Percentiles rank a stretch among this genome's conserved stretches.
Conservation (phyloP, 2,329 filamentous ascomycete genomes). For the Penicillium decumbens region DNA sequence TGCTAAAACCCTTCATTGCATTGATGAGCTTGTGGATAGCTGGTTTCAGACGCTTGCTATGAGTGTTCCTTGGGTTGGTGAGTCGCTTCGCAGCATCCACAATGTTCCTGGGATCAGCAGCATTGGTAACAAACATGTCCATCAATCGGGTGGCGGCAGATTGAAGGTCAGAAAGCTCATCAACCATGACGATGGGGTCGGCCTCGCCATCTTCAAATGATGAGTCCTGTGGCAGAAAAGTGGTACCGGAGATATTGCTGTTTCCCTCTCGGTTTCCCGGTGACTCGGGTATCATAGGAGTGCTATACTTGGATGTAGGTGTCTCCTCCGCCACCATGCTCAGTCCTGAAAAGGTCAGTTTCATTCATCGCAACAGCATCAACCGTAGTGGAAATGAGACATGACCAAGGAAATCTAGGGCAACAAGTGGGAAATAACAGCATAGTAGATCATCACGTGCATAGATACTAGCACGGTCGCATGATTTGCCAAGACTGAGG, state of each 20-base stretch:
- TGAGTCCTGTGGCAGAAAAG: slow-evolving; percentile 28
- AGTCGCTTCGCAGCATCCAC: slow-evolving; percentile 29
- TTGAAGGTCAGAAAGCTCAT: slow-evolving; percentile 39
- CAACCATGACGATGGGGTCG: slow-evolving; percentile 36
- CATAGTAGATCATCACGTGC: not conserved
- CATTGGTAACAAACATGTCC: slow-evolving; percentile 33
- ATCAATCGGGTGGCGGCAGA: slow-evolving; percentile 33
- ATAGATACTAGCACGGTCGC: not conserved
- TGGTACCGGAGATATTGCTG: slow-evolving; percentile 35
- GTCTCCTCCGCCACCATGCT: slow-evolving; percentile 13
- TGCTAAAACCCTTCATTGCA: slow-evolving; percentile 27
- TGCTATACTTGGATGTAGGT: slow-evolving; percentile 5
- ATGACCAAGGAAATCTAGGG: not conserved
- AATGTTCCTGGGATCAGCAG: slow-evolving; percentile 25
- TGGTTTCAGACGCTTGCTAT: slow-evolving; percentile 27
- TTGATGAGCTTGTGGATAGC: slow-evolving; percentile 22
- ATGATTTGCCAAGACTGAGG: not conserved
- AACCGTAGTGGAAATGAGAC: not conserved
- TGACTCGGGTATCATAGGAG: slow-evolving; percentile 20
- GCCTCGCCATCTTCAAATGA: slow-evolving; percentile 28
- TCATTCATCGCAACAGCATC: not conserved
- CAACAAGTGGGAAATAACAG: not conserved
- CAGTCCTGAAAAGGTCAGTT: slow-evolving; percentile 13
- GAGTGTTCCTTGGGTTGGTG: slow-evolving; percentile 25
- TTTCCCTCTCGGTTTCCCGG: slow-evolving; percentile 25